A percentile compares a stretch with the other conserved stretches of the same genome.
Conservation (phyloP, 306 rosid species). For the Quercus agrifolia region DNA sequence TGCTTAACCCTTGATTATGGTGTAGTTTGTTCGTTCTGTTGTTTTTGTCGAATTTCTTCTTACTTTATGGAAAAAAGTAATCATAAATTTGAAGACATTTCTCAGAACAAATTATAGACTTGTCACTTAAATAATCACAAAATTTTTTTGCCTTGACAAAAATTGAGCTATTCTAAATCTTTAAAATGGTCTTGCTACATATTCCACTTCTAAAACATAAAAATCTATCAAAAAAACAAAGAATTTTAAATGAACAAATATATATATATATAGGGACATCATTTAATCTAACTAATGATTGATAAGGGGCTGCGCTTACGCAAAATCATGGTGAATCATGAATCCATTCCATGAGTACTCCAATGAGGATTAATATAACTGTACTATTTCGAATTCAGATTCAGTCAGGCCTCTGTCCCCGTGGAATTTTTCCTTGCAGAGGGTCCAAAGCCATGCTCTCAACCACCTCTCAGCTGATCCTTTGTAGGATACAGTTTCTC, state of each 20-base stretch:
- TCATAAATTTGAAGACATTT: background rate
- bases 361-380: background rate
- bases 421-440: background rate
- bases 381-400: background rate
- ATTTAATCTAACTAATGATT: background rate
- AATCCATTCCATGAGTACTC: background rate
- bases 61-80: background rate
- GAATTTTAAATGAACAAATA: background rate
- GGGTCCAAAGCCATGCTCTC: background rate
- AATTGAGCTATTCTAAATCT: background rate
- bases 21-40: background rate
- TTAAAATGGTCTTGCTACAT: slow-evolving; percentile 8
- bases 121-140: background rate
- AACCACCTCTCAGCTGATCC: background rate
- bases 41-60: background rate
- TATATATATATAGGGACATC: too few relatives aligned
- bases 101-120: background rate
- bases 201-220: background rate
- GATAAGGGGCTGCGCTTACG: background rate
- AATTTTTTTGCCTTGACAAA: background rate
- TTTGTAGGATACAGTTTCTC: background rate
- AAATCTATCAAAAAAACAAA: slow-evolving; percentile 1
- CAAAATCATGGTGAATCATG: background rate
- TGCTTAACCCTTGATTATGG: background rate
- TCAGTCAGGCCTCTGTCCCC: background rate